A percentile compares a stretch with the other conserved stretches of the same genome.
These are phyloP conservation scores for Selaginella tamariscina DNA, from an alignment of 75 land plant genomes.

Conservation along the genomic window DNA sequence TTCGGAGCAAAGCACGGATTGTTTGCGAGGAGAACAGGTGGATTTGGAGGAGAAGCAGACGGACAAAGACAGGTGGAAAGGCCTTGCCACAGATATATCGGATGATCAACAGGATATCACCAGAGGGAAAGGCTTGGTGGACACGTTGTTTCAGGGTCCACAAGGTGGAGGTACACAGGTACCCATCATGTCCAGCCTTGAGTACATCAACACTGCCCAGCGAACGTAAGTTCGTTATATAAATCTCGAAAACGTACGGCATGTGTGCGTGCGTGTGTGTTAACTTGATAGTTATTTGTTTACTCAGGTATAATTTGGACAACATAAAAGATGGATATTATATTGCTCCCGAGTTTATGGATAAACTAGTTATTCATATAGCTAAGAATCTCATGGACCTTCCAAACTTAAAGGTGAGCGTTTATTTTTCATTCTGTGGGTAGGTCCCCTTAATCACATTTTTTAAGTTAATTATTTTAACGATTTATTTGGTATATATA, in stretches of 20 bases:
- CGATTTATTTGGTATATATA: no score
- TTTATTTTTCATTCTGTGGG: background rate
- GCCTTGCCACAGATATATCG: slow-evolving; percentile 9
- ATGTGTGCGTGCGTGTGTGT: no score
- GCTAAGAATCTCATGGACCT: slow-evolving; percentile 4
- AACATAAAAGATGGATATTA: slow-evolving; percentile 3
- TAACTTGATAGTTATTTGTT: no score
- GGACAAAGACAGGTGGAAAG: background rate
- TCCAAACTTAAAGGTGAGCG: background rate
- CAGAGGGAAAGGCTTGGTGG: slow-evolving; percentile 10
- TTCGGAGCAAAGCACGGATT: background rate
- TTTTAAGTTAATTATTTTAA: no score
- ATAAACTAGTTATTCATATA: slow-evolving; percentile 6
- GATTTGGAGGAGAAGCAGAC: background rate
- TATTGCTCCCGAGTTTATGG: slow-evolving; percentile 8
- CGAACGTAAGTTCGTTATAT: background rate
- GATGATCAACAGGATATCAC: slow-evolving; percentile 13
- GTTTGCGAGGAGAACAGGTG: slow-evolving; percentile 6
- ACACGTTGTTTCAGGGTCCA: slow-evolving; percentile 5
- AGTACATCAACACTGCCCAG: slow-evolving; percentile 1
- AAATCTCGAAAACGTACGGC: no score
- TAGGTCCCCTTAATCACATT: background rate
- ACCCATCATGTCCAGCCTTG: background rate
- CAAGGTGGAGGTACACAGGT: slow-evolving; percentile 11
- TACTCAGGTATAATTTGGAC: background rate